Evolutionary conservation across 176 grass and related monocot genomes (phyloP), one percentile per base, ranked within the genome.

Genomic region (Hordeum marinum): DNA sequence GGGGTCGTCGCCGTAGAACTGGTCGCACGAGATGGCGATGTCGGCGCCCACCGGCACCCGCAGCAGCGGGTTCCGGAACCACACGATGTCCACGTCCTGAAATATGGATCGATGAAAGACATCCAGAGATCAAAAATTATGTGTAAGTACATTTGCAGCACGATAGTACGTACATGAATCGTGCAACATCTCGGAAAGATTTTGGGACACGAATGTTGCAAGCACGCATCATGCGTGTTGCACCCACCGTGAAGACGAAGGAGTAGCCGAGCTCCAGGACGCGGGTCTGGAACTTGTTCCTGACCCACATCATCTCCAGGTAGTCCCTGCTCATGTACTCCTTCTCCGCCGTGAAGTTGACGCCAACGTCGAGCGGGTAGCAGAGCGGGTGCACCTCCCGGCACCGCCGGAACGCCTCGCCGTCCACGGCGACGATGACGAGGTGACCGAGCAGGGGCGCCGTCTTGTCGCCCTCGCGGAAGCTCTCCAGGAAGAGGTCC

Each of bases 261-360:
- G 78, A 85, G 87, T 89, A 94, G 63, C 92, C 90, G 3, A 94
- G 84, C 72, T 64, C 11, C 42, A 92, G 60, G 57, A 92, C 50
- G 0, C 40, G 87, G 20, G 75, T 69, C 52, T 89, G 90, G 67
- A 94, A 88, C 76, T 77, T 64, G 61, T 90, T 87, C 25, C 84
- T 55, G 5, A 39, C 72, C 86, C 87, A 92, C 90, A 89, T 83
- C 85, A 94, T 91, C 74, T 84, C 92, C 3, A 85, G 81, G 76
- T 92, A 87, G 52, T 88, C 87, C 70, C 83, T 82, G n/a, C 32
- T 41, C 85, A 90, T 93, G 86, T 35, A 93, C 11, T 26, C 3
- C 65, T 88, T 76, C 82, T 90, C 78, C 1, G 23, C 24, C 8
- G 36, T 37, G 36, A 37, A 37, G 36, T 37, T 37, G 36, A 37